A percentile compares a stretch with the other conserved stretches of the same genome.
Conservation (phyloP, 2,329 filamentous ascomycete genomes). For the Xylariales sp. region DNA sequence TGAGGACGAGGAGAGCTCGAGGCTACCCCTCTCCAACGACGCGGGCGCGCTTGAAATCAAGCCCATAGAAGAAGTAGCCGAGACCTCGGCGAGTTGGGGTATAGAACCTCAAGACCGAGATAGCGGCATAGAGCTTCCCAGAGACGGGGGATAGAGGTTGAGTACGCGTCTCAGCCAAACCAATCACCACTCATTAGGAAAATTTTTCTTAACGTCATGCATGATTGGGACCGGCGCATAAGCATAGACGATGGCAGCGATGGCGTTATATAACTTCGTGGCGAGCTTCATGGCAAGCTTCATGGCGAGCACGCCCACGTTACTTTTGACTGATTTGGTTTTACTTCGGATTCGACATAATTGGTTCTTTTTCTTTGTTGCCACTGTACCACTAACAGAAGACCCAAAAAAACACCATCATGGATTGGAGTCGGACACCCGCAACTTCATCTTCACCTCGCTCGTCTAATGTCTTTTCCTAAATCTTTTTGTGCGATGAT, state of each 20-base stretch:
- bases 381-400: slow-evolving; percentile 34
- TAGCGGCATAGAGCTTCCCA: slow-evolving; percentile 63
- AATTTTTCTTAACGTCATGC: slow-evolving; percentile 31
- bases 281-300: slow-evolving; percentile 15
- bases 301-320: slow-evolving; percentile 11
- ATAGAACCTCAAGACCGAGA: slow-evolving; percentile 60
- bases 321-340: slow-evolving; percentile 27
- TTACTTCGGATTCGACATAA: slow-evolving; percentile 16
- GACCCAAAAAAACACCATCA: slow-evolving; percentile 30
- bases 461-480: slow-evolving; percentile 29
- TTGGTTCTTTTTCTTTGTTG: slow-evolving; percentile 25
- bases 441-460: slow-evolving; percentile 24
- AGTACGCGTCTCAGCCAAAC: slow-evolving; percentile 16
- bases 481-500: slow-evolving; percentile 35
- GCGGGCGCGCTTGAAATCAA: slow-evolving; percentile 40
- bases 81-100: slow-evolving; percentile 43
- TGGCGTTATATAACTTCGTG: slow-evolving; percentile 37
- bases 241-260: slow-evolving; percentile 34
- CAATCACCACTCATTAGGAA: slow-evolving; percentile 32
- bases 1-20: slow-evolving; percentile 53
- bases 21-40: slow-evolving; percentile 41
- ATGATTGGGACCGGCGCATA: slow-evolving; percentile 33
- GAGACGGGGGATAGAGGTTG: slow-evolving; percentile 51
- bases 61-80: slow-evolving; percentile 31
- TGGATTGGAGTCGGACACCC: slow-evolving; percentile 30